phyloP scores from a whole-genome alignment of 345 rosid genomes.

The Cardamine chenopodiifolia region DNA sequence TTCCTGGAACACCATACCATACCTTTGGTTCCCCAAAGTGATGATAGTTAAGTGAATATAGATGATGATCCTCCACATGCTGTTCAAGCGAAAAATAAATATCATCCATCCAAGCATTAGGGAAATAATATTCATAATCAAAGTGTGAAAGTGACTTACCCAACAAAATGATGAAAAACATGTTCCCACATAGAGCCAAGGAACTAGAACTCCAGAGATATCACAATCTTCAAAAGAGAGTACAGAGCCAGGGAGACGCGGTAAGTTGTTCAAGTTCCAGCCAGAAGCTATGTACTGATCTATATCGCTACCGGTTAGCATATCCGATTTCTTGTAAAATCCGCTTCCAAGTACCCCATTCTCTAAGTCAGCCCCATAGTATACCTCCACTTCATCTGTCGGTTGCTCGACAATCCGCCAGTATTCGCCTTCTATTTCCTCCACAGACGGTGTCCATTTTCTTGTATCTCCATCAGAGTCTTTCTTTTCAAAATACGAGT shows the following conservation, averaged over 20 bases:
- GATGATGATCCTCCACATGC: conserved; percentile 99
- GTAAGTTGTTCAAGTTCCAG: conserved; percentile 93
- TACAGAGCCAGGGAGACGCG: conserved; percentile 90
- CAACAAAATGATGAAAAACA: conserved; percentile 98
- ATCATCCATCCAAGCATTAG: background rate
- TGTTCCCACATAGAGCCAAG: conserved; percentile 97
- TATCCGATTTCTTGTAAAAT: conserved; percentile 65
- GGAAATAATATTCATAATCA: background rate
- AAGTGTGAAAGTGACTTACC: conserved; percentile 53
- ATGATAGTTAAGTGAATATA: conserved; percentile 82
- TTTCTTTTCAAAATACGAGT: conserved; percentile 60
- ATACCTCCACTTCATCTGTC: conserved; percentile 95
- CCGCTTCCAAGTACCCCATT: conserved; percentile 89
- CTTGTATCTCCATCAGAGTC: conserved; percentile 45
- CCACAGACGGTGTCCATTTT: conserved; percentile 58
- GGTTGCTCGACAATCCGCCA: conserved; percentile 96
- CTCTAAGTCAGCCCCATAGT: conserved; percentile 97
- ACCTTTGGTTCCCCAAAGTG: conserved; percentile 90
- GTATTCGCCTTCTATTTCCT: conserved; percentile 90
- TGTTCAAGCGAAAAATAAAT: conserved; percentile 15
- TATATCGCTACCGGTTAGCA: conserved; percentile 42
- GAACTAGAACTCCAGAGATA: conserved; percentile 93
- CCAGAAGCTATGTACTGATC: conserved; percentile 72
- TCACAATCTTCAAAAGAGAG: conserved; percentile 87
- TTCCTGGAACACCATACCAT: conserved; percentile 97